Evolutionary conservation across 2,329 filamentous ascomycete genomes (phyloP), one percentile per base, ranked within the genome.

Genomic region (Penicillium sp.): DNA sequence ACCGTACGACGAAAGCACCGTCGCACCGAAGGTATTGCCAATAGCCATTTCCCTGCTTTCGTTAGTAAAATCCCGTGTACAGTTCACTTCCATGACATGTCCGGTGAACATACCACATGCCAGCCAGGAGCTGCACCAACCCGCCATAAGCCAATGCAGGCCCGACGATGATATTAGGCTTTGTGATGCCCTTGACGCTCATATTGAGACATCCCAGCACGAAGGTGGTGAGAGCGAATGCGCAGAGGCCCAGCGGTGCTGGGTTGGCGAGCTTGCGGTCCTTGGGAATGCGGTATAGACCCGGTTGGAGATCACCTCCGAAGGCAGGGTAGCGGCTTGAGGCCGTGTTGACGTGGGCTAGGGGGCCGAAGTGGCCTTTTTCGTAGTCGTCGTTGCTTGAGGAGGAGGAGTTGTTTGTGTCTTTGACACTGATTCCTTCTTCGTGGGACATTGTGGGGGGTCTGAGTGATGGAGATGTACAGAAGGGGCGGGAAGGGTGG

Each of bases 21-120:
- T 88, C 29, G 84, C 85, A 72, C 84, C 85, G 55, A 89, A 88
- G 6, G 85, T 88, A 73, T 89, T 88, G 41, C 84, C 85, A 17
- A 85, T 76, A 13, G 84, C 84, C 78, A 88, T 86, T 69, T 88
- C 85, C 84, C 84, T 87, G 15, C 7, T 22, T 9, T n/a, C 2
- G 35, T 24, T 12, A 38, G 34, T 15, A 5, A 32, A 21, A 10
- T 4, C 2, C 17, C 9, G 4, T 6, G 5, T 15, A 17, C 15
- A 22, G 3, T 31, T 3, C 28, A 22, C 2, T n/a, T 17, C 21
- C 9, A 46, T 17, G 10, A 22, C 12, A 41, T 43, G 17, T 21
- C 17, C 15, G 3, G 8, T 8, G 3, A 34, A 52, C 67, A 52
- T 75, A 87, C 86, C 86, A 89, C 86, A 89, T 90, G 69, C 86